Conservation (phyloP, 495 filamentous ascomycete genomes). For the Cercophora newfieldiana region DNA sequence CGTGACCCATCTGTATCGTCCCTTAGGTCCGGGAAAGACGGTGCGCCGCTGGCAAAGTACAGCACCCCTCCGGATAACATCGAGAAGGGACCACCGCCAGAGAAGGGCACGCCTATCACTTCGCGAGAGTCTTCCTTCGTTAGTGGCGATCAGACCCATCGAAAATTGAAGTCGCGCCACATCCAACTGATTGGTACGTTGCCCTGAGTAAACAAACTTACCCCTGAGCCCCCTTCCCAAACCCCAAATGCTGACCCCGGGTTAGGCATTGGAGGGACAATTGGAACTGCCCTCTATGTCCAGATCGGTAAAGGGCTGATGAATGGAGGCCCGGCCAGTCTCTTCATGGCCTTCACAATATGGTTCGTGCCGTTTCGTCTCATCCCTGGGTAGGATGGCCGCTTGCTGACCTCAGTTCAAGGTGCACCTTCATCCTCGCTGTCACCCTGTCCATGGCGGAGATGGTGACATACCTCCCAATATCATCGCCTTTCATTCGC, state of each 20-base stretch:
- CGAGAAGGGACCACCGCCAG: background rate
- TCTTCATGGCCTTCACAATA: slow-evolving; percentile 76
- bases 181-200: slow-evolving; percentile 53
- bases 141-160: slow-evolving; percentile 38
- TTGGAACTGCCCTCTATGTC: slow-evolving; percentile 38
- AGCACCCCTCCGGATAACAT: background rate
- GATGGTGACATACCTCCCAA: slow-evolving; percentile 80
- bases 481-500: slow-evolving; percentile 79
- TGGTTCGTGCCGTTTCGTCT: slow-evolving; percentile 45
- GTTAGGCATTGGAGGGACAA: slow-evolving; percentile 59
- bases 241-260: background rate
- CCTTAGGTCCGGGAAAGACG: background rate
- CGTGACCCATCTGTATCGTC: background rate
- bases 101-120: background rate
- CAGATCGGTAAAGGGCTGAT: slow-evolving; percentile 67
- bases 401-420: slow-evolving; percentile 1
- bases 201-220: background rate
- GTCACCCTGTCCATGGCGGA: slow-evolving; percentile 72
- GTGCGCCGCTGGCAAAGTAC: background rate
- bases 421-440: slow-evolving; percentile 68
- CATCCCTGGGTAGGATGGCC: background rate
- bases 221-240: slow-evolving; percentile 45
- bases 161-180: slow-evolving; percentile 49
- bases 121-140: slow-evolving; percentile 1
- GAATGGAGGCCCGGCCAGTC: slow-evolving; percentile 70